Percentiles rank a stretch among this genome's conserved stretches.
phyloP scores from a whole-genome alignment of 306 rosid species.

The Lagenaria siceraria region DNA sequence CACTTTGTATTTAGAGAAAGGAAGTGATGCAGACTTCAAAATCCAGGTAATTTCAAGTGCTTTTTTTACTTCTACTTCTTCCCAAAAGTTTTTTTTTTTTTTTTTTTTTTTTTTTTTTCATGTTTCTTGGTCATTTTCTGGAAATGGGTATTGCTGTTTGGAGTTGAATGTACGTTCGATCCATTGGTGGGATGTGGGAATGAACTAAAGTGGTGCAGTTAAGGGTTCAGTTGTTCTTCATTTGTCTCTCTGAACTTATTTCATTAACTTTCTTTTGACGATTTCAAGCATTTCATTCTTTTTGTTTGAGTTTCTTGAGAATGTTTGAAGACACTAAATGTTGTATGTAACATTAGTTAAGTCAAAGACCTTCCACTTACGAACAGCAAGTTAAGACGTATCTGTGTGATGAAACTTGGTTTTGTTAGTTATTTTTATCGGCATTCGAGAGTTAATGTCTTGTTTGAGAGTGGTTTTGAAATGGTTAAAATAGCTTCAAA shows the following conservation, averaged over 20 bases:
- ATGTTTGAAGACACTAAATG: not conserved
- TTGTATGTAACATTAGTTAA: not conserved
- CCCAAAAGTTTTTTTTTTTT: not conserved
- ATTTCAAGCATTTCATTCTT: not conserved
- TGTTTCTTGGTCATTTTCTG: not conserved
- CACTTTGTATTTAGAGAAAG: slow-evolving; percentile 10
- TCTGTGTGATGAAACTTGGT: not conserved
- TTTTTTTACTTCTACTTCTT: not conserved
- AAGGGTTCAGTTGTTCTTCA: not conserved
- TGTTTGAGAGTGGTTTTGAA: no score
- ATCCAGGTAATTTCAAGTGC: slow-evolving; percentile 53
- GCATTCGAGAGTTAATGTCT: not conserved
- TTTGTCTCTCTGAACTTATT: not conserved
- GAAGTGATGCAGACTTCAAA: slow-evolving; percentile 88
- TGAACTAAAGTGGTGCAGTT: not conserved
- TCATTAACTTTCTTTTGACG: not conserved
- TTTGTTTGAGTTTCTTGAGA: not conserved
- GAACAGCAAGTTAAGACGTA: not conserved
- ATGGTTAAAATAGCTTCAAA: no score
- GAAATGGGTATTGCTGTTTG: not conserved
- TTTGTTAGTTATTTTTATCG: not conserved
- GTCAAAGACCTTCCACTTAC: not conserved
- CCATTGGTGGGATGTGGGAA: not conserved
- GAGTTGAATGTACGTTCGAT: not conserved
- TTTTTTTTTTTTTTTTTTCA: no score